Evolutionary conservation across 495 filamentous ascomycete genomes (phyloP).

Genomic region (Penicillium simplicissimum): DNA sequence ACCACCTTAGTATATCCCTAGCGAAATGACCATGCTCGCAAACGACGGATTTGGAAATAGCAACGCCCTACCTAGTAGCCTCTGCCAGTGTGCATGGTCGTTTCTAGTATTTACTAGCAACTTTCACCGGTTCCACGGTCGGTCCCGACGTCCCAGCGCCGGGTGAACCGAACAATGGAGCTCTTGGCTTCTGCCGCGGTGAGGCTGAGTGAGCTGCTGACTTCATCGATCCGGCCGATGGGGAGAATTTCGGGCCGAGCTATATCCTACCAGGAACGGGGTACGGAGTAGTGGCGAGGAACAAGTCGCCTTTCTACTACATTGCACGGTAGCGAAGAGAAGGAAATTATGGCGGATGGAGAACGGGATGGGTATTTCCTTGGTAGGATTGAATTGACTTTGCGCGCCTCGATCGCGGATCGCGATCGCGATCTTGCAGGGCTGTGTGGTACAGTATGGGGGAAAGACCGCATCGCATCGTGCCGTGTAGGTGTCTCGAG

Average conservation of each 20-base stretch:
- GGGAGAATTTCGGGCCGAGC: not conserved
- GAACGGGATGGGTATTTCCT: not conserved
- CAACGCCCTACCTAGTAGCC: too few species aligned
- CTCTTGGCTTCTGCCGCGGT: slow-evolving; percentile 2
- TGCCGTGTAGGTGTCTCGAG: slow-evolving; percentile 9
- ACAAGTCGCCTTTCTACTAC: not conserved
- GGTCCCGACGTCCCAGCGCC: not conserved
- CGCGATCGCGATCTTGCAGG: slow-evolving; percentile 3
- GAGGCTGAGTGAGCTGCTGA: not conserved
- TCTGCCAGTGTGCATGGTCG: not conserved
- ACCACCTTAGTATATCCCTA: not conserved
- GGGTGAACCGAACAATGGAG: slow-evolving; percentile 11
- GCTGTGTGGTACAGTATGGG: not conserved
- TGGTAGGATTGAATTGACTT: not conserved
- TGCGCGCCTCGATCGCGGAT: not conserved
- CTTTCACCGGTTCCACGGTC: not conserved
- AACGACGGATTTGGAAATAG: not conserved
- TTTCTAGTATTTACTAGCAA: not conserved
- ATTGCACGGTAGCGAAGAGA: not conserved
- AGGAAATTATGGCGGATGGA: not conserved
- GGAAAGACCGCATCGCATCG: slow-evolving; percentile 4
- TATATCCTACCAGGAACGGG: not conserved
- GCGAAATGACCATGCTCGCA: not conserved
- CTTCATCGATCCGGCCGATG: slow-evolving; percentile 10
- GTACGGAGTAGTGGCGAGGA: slow-evolving; percentile 3